Percentiles rank a stretch among this genome's conserved stretches.
phyloP scores from a whole-genome alignment of 2,329 filamentous ascomycete species.

The Aspergillus flavus region DNA sequence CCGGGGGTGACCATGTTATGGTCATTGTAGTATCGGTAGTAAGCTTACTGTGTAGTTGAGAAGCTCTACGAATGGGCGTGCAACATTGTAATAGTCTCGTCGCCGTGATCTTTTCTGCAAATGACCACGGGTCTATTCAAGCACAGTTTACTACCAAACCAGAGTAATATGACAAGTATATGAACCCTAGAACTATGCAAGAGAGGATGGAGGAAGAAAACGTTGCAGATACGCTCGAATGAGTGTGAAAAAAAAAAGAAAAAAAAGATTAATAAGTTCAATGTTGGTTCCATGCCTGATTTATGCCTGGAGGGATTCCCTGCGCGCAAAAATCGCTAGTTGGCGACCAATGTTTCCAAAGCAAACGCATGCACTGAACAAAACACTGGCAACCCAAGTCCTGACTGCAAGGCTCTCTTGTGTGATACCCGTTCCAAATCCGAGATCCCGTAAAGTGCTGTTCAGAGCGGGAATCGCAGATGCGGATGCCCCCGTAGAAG shows the following conservation, averaged over 20 bases:
- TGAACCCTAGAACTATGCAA: background rate
- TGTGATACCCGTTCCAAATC: slow-evolving; percentile 39
- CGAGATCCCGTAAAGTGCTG: slow-evolving; percentile 33
- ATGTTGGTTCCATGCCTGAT: background rate
- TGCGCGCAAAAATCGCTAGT: slow-evolving; percentile 58
- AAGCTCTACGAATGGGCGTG: background rate
- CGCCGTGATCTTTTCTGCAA: background rate
- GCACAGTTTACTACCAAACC: background rate
- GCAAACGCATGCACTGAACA: slow-evolving; percentile 93
- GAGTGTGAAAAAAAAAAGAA: slow-evolving; percentile 6
- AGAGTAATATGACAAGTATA: background rate
- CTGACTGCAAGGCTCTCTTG: slow-evolving; percentile 63
- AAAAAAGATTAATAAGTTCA: slow-evolving; percentile 1
- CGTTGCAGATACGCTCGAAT: background rate
- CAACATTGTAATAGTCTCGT: background rate
- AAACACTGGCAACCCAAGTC: slow-evolving; percentile 88
- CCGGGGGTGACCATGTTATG: background rate
- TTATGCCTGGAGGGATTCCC: slow-evolving; percentile 25
- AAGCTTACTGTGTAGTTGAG: background rate
- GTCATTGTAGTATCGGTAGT: background rate
- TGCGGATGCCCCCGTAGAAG: slow-evolving; percentile 55
- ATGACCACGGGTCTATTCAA: background rate
- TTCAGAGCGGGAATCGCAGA: slow-evolving; percentile 29
- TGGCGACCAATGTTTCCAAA: slow-evolving; percentile 93
- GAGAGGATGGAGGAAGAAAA: background rate